phyloP scores from a whole-genome alignment of 2,329 filamentous ascomycete species.

The Venturia carpophila region DNA sequence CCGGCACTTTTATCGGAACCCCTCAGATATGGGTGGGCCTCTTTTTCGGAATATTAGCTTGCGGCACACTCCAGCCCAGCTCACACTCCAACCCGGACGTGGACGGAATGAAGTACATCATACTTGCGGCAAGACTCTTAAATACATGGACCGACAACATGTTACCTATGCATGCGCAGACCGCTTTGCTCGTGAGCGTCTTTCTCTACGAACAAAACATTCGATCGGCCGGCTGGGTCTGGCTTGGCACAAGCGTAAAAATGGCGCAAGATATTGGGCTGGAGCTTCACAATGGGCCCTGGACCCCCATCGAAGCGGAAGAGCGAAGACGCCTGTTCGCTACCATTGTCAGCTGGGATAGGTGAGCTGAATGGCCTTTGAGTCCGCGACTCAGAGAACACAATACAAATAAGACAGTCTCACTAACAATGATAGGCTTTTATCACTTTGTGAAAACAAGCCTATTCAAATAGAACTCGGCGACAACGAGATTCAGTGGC shows the following conservation, averaged over 20 bases:
- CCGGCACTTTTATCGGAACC: conserved; percentile 51
- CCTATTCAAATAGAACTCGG: conserved; percentile 11
- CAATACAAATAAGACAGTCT: background rate
- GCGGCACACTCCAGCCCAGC: conserved; percentile 67
- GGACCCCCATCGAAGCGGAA: conserved; percentile 70
- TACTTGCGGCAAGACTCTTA: conserved; percentile 59
- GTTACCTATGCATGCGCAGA: conserved; percentile 65
- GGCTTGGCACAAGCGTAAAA: conserved; percentile 71
- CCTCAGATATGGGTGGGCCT: conserved; percentile 67
- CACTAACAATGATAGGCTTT: background rate
- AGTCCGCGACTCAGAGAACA: conserved; percentile 24
- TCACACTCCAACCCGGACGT: conserved; percentile 36
- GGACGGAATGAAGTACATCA: conserved; percentile 59
- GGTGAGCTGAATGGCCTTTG: conserved; percentile 40
- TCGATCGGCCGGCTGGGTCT: conserved; percentile 77
- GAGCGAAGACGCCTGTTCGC: conserved; percentile 89
- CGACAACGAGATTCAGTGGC: conserved; percentile 13
- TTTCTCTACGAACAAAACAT: conserved; percentile 81
- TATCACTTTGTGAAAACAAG: conserved; percentile 16
- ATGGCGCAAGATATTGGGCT: conserved; percentile 78
- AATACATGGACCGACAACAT: conserved; percentile 78
- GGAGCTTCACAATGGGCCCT: conserved; percentile 65
- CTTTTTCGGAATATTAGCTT: conserved; percentile 75
- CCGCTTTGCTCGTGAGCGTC: conserved; percentile 64
- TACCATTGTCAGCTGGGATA: conserved; percentile 84